Percentiles rank a stretch among this genome's conserved stretches.
These are phyloP conservation scores for Fusarium tricinctum DNA, from an alignment of 2,329 filamentous ascomycete genomes.

Conservation along the genomic window DNA sequence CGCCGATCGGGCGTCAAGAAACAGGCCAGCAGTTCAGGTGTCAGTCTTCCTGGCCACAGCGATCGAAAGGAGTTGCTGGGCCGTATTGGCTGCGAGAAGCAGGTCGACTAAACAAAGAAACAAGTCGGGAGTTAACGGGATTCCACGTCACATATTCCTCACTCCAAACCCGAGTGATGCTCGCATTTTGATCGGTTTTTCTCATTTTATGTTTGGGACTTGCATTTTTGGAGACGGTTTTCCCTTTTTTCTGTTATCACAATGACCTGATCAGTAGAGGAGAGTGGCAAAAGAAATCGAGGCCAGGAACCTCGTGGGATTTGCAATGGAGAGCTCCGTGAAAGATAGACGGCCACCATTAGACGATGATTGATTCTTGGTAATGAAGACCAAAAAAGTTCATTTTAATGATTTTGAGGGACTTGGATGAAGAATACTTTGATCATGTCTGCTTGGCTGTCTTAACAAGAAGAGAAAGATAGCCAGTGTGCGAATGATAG, in stretches of 20 bases:
- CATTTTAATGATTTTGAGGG: conserved; percentile 34
- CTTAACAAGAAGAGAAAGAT: conserved; percentile 8
- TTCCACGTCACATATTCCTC: conserved; percentile 27
- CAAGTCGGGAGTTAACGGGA: conserved; percentile 38
- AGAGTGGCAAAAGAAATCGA: conserved; percentile 19
- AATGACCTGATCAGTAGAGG: conserved; percentile 25
- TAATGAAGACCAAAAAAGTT: conserved; percentile 46
- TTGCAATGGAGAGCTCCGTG: conserved; percentile 27
- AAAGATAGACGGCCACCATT: conserved; percentile 36
- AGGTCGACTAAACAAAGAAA: conserved; percentile 61
- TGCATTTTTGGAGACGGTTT: conserved; percentile 21
- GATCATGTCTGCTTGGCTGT: conserved; percentile 27
- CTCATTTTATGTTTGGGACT: conserved; percentile 26
- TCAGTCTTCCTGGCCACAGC: conserved; percentile 78
- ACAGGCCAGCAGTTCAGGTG: conserved; percentile 66
- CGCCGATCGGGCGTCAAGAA: conserved; percentile 69
- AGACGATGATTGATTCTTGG: conserved; percentile 44
- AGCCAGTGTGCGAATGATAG: conserved; percentile 38
- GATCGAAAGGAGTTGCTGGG: conserved; percentile 86
- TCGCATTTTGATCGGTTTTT: conserved; percentile 29
- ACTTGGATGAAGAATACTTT: conserved; percentile 30
- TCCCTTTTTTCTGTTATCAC: conserved; percentile 20
- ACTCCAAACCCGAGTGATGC: conserved; percentile 31
- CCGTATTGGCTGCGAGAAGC: conserved; percentile 87
- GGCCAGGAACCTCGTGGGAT: conserved; percentile 36